Evolutionary conservation across 768 basidiomycete genomes (phyloP), one percentile per base, ranked within the genome.

Genomic region (Galerina sulciceps): DNA sequence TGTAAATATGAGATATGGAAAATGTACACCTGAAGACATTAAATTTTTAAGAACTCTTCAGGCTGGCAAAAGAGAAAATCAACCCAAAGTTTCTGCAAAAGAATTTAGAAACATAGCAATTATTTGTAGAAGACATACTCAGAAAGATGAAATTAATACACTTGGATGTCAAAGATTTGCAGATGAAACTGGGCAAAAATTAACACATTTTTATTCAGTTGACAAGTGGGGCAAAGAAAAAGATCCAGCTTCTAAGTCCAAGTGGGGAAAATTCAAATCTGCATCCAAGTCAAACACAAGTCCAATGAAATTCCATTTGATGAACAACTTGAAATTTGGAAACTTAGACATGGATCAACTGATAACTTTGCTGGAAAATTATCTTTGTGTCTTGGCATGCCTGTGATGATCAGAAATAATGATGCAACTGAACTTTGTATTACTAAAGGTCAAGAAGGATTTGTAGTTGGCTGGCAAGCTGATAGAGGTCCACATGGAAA

Each of bases 81-180:
- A 60, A 11, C 60, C 64, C 3, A 45, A 11, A 18, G 23, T 63
- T 2, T 40, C 34, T 6, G 48, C 61, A 40, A 54, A 22, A 22
- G 17, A 55, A 11, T 76, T 73, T 53, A 34, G 66, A 47, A 62
- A 75, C 63, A 66, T 73, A 5, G 73, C 74, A 31, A 63, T 77
- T 4, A 77, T 79, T 15, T 75, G 73, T 8, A 61, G 69, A 8
- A 54, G 53, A 10, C 76, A 77, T 62, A 20, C 56, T 14, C 64
- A 74, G 4, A 71, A 72, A 42, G 76, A 79, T 57, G 51, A 50
- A 26, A 66, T 75, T 3, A 78, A 79, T 64, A 36, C 60, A 10
- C 10, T 70, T 1, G 72, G 73, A 0, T 54, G 43, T 26, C 20
- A 43, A 37, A 38, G 65, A n/a, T 79, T 75, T 67, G 72, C 74